Conservation (phyloP, 2,329 filamentous ascomycete genomes). For the Fusarium clavum region DNA sequence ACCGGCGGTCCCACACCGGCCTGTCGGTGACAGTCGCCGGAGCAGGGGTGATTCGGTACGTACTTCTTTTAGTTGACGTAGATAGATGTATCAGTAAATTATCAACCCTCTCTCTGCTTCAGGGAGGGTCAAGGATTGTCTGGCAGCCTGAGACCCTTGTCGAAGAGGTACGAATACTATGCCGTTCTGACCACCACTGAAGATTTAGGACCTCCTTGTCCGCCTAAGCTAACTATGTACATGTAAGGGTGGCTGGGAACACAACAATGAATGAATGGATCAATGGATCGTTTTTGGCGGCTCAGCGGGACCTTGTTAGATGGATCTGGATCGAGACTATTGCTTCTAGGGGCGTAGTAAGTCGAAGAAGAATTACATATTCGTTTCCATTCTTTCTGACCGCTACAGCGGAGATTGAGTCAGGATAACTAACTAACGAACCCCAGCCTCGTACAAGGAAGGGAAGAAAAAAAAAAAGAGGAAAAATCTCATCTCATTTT, state of each 20-base stretch:
- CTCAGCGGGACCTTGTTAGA: conserved; percentile 32
- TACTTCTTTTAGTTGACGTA: not conserved
- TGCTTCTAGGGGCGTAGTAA: not conserved
- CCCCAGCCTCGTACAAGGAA: not conserved
- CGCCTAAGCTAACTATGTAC: not conserved
- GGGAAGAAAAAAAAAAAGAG: not conserved
- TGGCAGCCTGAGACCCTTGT: conserved; percentile 31
- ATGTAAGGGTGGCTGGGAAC: conserved; percentile 21
- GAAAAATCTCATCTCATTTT: conserved; percentile 2
- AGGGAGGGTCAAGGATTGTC: not conserved
- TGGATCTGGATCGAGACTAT: conserved; percentile 22
- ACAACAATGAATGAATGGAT: conserved; percentile 16
- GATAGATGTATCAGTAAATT: not conserved
- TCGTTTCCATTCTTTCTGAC: conserved; percentile 5
- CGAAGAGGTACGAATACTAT: conserved; percentile 42
- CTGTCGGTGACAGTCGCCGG: conserved; percentile 17
- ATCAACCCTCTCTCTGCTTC: not conserved
- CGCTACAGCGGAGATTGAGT: conserved; percentile 13
- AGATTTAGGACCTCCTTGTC: conserved; percentile 10
- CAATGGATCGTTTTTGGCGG: conserved; percentile 33
- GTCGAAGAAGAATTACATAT: conserved; percentile 1
- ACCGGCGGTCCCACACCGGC: conserved; percentile 32
- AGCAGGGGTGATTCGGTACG: not conserved
- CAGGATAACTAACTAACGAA: not conserved
- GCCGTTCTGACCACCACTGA: conserved; percentile 12